These are phyloP conservation scores for Chaetothyriales sp. DNA, from an alignment of 2,329 filamentous ascomycete genomes.

Conservation along the genomic window DNA sequence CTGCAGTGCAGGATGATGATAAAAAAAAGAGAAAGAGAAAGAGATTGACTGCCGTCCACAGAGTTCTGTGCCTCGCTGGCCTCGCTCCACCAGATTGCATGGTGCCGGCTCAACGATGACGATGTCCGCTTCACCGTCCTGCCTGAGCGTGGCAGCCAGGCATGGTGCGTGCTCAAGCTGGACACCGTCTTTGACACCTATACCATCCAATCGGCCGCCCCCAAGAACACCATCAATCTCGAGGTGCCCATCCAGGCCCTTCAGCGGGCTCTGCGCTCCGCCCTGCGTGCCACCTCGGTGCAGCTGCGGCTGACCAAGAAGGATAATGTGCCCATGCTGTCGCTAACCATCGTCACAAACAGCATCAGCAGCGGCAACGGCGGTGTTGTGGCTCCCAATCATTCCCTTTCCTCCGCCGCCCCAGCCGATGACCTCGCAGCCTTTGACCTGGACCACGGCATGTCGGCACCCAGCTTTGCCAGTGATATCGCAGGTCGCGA, in stretches of 20 bases:
- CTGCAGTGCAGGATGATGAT: background rate
- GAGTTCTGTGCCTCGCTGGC: constrained; percentile 48
- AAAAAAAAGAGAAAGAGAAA: background rate
- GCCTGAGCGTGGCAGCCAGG: constrained; percentile 84
- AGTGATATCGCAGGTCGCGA: constrained; percentile 47
- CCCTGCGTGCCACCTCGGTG: constrained; percentile 63
- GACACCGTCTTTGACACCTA: constrained; percentile 88
- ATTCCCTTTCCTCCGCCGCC: constrained; percentile 15
- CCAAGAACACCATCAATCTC: constrained; percentile 82
- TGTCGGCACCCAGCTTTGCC: constrained; percentile 31
- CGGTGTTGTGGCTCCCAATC: constrained; percentile 22
- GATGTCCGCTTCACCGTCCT: constrained; percentile 89
- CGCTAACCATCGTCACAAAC: constrained; percentile 73
- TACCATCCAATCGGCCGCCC: constrained; percentile 68
- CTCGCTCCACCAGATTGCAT: constrained; percentile 65
- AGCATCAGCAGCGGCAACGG: constrained; percentile 41
- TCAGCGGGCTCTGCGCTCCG: constrained; percentile 81
- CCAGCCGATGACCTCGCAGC: constrained; percentile 11
- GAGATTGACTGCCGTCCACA: constrained; percentile 18
- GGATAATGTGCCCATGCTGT: constrained; percentile 70
- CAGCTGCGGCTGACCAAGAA: constrained; percentile 86
- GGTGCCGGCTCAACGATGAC: constrained; percentile 77
- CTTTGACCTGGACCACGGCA: constrained; percentile 21
- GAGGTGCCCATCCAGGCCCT: constrained; percentile 81
- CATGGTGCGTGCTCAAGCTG: constrained; percentile 62